Conservation (phyloP, 1,284 basidiomycete species). For the Ceratobasidium sp. region DNA sequence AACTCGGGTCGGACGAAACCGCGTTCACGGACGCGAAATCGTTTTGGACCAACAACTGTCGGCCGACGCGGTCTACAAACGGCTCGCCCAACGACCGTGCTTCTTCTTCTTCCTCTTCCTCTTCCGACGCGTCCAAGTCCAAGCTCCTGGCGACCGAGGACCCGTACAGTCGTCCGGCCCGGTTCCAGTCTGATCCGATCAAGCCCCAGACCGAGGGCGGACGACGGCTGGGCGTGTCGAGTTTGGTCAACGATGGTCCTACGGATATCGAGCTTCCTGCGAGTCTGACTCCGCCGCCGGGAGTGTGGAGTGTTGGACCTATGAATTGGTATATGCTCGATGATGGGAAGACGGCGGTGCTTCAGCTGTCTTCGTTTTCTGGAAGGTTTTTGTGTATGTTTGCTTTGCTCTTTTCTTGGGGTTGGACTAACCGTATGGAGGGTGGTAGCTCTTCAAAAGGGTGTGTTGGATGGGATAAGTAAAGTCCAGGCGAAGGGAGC, state of each 20-base stretch:
- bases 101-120: not conserved
- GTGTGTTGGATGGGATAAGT: slow-evolving; percentile 59
- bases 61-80: slow-evolving; percentile 59
- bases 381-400: slow-evolving; percentile 48
- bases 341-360: slow-evolving; percentile 62
- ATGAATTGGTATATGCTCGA: slow-evolving; percentile 63
- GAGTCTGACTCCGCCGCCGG: slow-evolving; percentile 52
- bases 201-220: slow-evolving; percentile 48
- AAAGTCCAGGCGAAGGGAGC: slow-evolving; percentile 60
- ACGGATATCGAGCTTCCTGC: slow-evolving; percentile 62
- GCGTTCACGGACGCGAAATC: slow-evolving; percentile 61
- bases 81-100: slow-evolving; percentile 55
- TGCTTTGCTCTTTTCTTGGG: slow-evolving; percentile 48
- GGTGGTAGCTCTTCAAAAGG: slow-evolving; percentile 46
- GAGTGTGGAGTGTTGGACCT: slow-evolving; percentile 50
- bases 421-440: not conserved
- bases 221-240: slow-evolving; percentile 56
- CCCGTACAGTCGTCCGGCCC: slow-evolving; percentile 24
- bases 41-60: slow-evolving; percentile 62
- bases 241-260: slow-evolving; percentile 59
- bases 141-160: not conserved
- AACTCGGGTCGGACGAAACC: slow-evolving; percentile 54
- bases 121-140: not conserved
- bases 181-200: slow-evolving; percentile 59
- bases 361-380: slow-evolving; percentile 67